Evolutionary conservation across 495 filamentous ascomycete species (phyloP).

Genomic region (Lasiosphaeris hirsuta): DNA sequence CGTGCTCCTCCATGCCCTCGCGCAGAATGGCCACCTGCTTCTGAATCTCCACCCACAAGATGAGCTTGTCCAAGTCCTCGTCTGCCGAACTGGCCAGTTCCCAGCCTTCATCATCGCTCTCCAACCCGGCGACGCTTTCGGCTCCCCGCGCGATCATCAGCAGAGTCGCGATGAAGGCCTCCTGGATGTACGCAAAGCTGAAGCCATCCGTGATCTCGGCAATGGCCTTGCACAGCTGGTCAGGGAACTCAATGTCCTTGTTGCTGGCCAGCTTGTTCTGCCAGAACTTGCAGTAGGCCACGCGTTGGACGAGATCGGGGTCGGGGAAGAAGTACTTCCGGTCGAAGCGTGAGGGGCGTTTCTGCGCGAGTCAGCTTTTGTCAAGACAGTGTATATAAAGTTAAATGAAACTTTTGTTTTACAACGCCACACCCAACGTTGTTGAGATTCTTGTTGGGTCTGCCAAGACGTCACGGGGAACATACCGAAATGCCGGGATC

Average conservation of each 20-base stretch:
- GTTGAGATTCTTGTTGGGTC: too few species aligned
- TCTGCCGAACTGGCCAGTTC: conserved; percentile 15
- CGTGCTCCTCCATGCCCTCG: conserved; percentile 48
- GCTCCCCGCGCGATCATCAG: conserved; percentile 44
- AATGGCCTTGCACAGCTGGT: conserved; percentile 49
- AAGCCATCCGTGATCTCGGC: conserved; percentile 59
- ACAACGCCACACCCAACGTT: too few species aligned
- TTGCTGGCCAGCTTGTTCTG: conserved; percentile 54
- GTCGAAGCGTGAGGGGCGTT: conserved; percentile 63
- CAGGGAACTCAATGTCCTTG: conserved; percentile 54
- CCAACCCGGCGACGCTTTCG: neutral
- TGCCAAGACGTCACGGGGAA: neutral
- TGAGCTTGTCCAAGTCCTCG: conserved; percentile 41
- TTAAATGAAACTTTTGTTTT: too few species aligned
- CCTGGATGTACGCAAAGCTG: conserved; percentile 64
- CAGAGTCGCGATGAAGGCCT: conserved; percentile 59
- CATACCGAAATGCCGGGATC: conserved; percentile 57
- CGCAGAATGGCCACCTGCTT: conserved; percentile 53
- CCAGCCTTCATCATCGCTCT: conserved; percentile 16
- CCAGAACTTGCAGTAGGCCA: conserved; percentile 58
- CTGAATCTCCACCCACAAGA: conserved; percentile 55
- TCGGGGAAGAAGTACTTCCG: conserved; percentile 60
- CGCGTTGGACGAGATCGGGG: conserved; percentile 50
- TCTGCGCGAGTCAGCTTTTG: conserved; percentile 22
- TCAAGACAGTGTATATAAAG: too few species aligned